Conservation (phyloP, 163 green algal genomes). For the Coccomyxa subellipsoidea region DNA sequence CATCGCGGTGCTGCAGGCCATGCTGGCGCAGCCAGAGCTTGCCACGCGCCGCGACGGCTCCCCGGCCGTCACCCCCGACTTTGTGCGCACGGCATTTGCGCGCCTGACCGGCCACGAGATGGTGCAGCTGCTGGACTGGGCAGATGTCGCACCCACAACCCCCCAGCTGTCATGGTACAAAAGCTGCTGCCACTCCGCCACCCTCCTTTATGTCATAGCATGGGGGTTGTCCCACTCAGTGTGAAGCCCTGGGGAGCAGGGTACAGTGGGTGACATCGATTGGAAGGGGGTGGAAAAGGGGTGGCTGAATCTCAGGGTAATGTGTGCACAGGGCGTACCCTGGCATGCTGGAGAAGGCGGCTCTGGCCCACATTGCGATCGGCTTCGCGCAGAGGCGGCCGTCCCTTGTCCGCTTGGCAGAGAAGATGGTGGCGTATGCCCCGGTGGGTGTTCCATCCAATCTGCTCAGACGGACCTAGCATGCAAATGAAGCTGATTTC, state of each 20-base stretch:
- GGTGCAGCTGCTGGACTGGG: slow-evolving; percentile 24
- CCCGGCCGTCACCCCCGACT: neutral
- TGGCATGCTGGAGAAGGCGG: slow-evolving; percentile 9
- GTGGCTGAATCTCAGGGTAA: neutral
- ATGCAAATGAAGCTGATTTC: too few species aligned
- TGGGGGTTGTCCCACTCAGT: too few species aligned
- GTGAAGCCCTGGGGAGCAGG: too few species aligned
- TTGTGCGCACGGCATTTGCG: slow-evolving; percentile 10
- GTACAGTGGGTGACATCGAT: too few species aligned
- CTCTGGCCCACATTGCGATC: slow-evolving; percentile 15
- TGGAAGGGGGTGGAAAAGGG: too few species aligned
- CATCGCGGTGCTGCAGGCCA: slow-evolving; percentile 5
- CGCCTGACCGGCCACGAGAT: slow-evolving; percentile 20
- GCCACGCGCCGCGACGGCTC: neutral
- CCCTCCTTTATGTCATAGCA: too few species aligned
- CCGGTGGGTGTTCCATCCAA: neutral
- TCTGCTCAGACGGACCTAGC: too few species aligned
- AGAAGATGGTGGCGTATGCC: neutral
- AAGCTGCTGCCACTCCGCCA: too few species aligned
- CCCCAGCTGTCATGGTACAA: neutral
- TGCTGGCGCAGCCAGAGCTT: slow-evolving; percentile 12
- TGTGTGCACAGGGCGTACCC: slow-evolving; percentile 3
- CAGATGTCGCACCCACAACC: neutral
- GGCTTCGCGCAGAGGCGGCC: slow-evolving; percentile 19
- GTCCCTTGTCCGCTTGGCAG: neutral